Percentiles rank a stretch among this genome's conserved stretches.
These are phyloP conservation scores for Cucurbita argyrosperma DNA, from an alignment of 306 rosid species.

Conservation along the genomic window DNA sequence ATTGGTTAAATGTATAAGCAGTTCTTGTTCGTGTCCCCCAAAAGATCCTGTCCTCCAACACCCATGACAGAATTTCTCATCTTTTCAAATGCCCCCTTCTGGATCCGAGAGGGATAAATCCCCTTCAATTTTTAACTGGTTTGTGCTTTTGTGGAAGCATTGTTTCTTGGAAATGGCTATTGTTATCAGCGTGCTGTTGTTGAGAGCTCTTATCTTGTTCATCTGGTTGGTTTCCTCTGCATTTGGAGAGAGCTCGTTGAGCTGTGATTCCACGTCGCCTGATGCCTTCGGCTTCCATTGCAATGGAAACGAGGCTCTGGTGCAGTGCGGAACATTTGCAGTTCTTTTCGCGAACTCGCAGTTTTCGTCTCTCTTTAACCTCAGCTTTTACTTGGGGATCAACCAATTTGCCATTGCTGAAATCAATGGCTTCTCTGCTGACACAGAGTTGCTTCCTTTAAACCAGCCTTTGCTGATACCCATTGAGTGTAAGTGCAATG, in stretches of 20 bases:
- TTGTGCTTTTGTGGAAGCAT: not conserved
- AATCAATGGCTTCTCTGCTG: constrained; percentile 53
- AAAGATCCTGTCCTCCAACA: not conserved
- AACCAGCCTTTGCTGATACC: constrained; percentile 61
- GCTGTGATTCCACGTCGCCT: constrained; percentile 30
- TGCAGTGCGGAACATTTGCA: constrained; percentile 52
- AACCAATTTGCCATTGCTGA: constrained; percentile 30
- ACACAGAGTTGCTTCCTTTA: constrained; percentile 39
- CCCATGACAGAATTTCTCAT: not conserved
- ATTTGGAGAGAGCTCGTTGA: constrained; percentile 25
- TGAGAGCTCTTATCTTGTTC: constrained; percentile 12
- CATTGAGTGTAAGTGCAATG: constrained; percentile 52
- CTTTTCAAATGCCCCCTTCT: not conserved
- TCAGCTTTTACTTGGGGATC: constrained; percentile 59
- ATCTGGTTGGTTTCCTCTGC: constrained; percentile 31
- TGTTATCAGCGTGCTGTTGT: not conserved
- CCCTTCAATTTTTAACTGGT: not conserved
- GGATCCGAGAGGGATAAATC: not conserved
- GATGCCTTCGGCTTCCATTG: constrained; percentile 41
- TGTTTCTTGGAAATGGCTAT: not conserved
- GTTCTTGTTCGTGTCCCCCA: not conserved
- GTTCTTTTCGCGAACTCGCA: constrained; percentile 46
- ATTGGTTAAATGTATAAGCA: not conserved
- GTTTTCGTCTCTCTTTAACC: constrained; percentile 58
- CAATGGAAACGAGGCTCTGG: constrained; percentile 21